Conservation (phyloP, 73 alveolate species). For the Breviolum minutum region DNA sequence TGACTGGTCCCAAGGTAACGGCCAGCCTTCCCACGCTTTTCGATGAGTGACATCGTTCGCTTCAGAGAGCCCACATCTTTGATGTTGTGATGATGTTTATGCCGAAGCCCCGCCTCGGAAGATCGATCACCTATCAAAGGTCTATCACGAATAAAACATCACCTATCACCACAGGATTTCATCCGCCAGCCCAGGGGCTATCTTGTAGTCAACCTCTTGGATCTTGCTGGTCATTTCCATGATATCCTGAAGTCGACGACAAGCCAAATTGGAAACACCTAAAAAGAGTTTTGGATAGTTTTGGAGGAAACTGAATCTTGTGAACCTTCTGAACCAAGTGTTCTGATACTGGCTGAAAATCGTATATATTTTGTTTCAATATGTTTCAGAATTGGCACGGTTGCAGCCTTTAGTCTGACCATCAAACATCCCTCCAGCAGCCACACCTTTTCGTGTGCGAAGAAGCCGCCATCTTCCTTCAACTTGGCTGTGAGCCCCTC, state of each 20-base stretch:
- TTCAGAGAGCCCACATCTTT: constrained; percentile 66
- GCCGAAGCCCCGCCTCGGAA: constrained; percentile 53
- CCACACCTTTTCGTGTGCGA: constrained; percentile 42
- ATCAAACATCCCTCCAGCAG: not conserved
- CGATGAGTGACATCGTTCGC: constrained; percentile 86
- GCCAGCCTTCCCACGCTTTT: constrained; percentile 78
- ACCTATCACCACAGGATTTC: too few relatives aligned
- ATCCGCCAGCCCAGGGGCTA: not conserved
- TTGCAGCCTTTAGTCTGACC: too few relatives aligned
- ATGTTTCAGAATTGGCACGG: too few relatives aligned
- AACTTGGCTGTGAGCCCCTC: constrained; percentile 54
- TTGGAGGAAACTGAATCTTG: too few relatives aligned
- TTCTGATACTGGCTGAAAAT: too few relatives aligned
- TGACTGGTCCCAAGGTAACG: too few relatives aligned
- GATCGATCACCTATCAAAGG: not conserved
- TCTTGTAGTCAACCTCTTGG: constrained; percentile 75
- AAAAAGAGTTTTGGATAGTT: too few relatives aligned
- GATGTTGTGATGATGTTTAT: constrained; percentile 70
- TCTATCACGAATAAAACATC: not conserved
- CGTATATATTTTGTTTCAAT: too few relatives aligned
- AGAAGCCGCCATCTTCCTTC: constrained; percentile 52
- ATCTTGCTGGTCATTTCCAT: constrained; percentile 66
- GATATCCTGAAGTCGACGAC: not conserved
- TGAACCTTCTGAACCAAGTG: too few relatives aligned
- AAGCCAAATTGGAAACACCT: not conserved